A percentile compares a stretch with the other conserved stretches of the same genome.
Conservation (phyloP, 2,329 filamentous ascomycete genomes). For the Talaromyces rugulosus region DNA sequence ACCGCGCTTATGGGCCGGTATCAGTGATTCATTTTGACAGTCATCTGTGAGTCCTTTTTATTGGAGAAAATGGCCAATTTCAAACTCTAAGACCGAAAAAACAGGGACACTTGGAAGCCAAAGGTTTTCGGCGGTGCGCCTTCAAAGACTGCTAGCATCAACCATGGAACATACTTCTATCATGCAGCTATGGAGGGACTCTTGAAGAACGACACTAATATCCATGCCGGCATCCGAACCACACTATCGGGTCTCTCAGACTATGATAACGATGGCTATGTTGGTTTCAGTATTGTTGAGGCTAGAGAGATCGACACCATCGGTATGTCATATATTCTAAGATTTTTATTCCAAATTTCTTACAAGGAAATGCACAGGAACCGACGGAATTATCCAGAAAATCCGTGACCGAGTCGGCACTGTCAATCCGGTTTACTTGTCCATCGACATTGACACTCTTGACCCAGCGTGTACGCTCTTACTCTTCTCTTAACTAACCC, state of each 20-base stretch:
- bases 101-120: slow-evolving; percentile 62
- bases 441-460: slow-evolving; percentile 81
- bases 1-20: slow-evolving; percentile 64
- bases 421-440: slow-evolving; percentile 71
- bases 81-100: not conserved
- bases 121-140: slow-evolving; percentile 84
- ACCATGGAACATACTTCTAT: slow-evolving; percentile 88
- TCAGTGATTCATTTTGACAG: slow-evolving; percentile 62
- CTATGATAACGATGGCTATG: slow-evolving; percentile 82
- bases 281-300: slow-evolving; percentile 78
- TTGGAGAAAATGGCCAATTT: not conserved
- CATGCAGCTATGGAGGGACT: slow-evolving; percentile 75
- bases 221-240: slow-evolving; percentile 82
- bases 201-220: slow-evolving; percentile 75
- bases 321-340: slow-evolving; percentile 25
- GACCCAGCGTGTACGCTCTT: slow-evolving; percentile 68
- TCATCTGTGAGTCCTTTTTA: slow-evolving; percentile 43
- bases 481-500: not conserved
- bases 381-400: slow-evolving; percentile 70
- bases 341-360: not conserved
- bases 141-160: slow-evolving; percentile 70
- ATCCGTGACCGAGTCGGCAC: slow-evolving; percentile 69
- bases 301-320: slow-evolving; percentile 67
- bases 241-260: slow-evolving; percentile 73
- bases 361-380: slow-evolving; percentile 30